Base-by-base conservation (phyloP, 1,284 basidiomycete genomes). In the Pyrrhoderma noxium region DNA sequence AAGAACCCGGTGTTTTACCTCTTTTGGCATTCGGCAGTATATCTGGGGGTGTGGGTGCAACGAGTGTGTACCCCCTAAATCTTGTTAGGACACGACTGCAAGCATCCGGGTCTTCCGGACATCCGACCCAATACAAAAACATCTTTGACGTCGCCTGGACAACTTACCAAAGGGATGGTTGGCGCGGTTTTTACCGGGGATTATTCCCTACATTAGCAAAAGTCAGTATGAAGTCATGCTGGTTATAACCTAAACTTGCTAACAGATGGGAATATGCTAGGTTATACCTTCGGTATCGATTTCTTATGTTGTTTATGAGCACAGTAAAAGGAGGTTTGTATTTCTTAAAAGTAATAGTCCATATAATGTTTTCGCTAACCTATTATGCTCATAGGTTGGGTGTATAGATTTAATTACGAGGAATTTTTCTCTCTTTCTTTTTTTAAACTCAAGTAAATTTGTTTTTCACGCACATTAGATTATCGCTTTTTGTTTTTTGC, bases 101-200 rank as follows among this genome's bases (percentile, higher is more conserved):
- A 69, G 96, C 96, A 1, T 93, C 93, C 0, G 96, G 96, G 1
- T 94, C 91, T 0, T 81, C 88, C 0, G 91, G 93, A 0, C 93
- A 97, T 65, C 93, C 93, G 1, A 85, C 93, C 58, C 74, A 71
- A 14, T 99, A 99, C 67, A 80, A 77, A 2, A 93, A 94, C 21
- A 85, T 95, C 55, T 69, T 77, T 67, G 96, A 99, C 65, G 96
- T 97, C 4, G 77, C 80, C 4, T 66, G 73, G 41, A 86, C 85
- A 65, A 98, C 95, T 18, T 89, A 89, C 66, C 72, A 76, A 45
- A 77, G 80, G 18, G 95, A 98, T 64, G 95, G 95, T 0, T 89
- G 92, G 84, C 76, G 85, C 57, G 95, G 95, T 2, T 92, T 99
- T 67, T 99, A 99, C 70, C 85, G 93, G 43, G 95, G 95, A 35